These are phyloP conservation scores for Daldinia decipiens DNA, from an alignment of 495 filamentous ascomycete genomes.

Conservation along the genomic window DNA sequence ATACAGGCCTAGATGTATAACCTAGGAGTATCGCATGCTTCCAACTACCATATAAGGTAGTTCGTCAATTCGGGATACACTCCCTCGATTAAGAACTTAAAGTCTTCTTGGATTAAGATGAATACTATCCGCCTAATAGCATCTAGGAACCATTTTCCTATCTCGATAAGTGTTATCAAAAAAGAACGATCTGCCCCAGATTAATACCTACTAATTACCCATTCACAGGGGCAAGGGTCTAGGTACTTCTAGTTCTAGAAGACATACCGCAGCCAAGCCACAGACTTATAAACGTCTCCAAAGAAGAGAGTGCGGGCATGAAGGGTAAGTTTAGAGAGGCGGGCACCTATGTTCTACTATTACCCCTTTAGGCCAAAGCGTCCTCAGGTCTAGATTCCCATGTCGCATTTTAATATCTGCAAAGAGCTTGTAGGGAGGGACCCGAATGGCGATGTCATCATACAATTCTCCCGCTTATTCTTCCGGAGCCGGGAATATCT, in stretches of 20 bases:
- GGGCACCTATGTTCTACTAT: slow-evolving; percentile 17
- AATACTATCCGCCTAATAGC: not conserved
- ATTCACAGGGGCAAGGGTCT: not conserved
- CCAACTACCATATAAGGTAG: not conserved
- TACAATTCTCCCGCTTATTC: slow-evolving; percentile 50
- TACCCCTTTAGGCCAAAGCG: slow-evolving; percentile 30
- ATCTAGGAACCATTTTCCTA: not conserved
- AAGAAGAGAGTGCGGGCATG: slow-evolving; percentile 25
- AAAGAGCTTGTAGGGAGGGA: slow-evolving; percentile 7
- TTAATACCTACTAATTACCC: not conserved
- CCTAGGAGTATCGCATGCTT: not conserved
- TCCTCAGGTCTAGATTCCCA: slow-evolving; percentile 16
- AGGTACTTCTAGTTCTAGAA: not conserved
- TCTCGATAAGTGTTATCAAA: not conserved
- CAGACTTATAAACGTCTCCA: slow-evolving; percentile 9
- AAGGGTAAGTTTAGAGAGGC: slow-evolving; percentile 20
- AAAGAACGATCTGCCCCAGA: not conserved
- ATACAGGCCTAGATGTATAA: not conserved
- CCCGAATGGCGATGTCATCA: slow-evolving; percentile 23
- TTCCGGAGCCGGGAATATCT: slow-evolving; percentile 42
- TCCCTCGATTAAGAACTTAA: not conserved
- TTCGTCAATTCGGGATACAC: not conserved
- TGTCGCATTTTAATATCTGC: slow-evolving; percentile 42
- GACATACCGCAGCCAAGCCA: slow-evolving; percentile 22
- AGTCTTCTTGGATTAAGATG: not conserved